A percentile compares a stretch with the other conserved stretches of the same genome.
Conservation (phyloP, 768 basidiomycete genomes). For the Boletus reticuloceps region DNA sequence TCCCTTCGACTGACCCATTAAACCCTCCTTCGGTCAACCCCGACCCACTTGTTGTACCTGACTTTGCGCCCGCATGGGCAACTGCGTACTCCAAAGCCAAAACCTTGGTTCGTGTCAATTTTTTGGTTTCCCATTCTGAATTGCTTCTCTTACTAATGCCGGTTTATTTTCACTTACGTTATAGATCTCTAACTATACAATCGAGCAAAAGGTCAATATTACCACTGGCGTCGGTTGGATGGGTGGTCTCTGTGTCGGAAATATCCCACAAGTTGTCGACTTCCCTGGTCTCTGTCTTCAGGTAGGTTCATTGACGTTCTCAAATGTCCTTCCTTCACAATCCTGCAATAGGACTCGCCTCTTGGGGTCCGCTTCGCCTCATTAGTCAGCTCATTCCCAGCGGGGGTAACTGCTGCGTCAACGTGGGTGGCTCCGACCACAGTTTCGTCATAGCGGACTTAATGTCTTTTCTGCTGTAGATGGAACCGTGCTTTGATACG, state of each 20-base stretch:
- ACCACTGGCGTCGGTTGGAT: constrained; percentile 55
- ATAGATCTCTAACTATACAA: constrained; percentile 48
- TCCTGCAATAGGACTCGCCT: constrained; percentile 56
- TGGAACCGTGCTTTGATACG: constrained; percentile 81
- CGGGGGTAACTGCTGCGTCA: constrained; percentile 79
- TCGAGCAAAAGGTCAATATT: constrained; percentile 64
- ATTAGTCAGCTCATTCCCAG: constrained; percentile 74
- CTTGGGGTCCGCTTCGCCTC: constrained; percentile 77
- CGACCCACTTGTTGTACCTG: constrained; percentile 39
- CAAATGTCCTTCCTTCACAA: not conserved
- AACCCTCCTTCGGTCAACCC: constrained; percentile 53
- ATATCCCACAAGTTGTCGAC: constrained; percentile 49
- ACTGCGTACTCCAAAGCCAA: constrained; percentile 58
- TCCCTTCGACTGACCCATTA: constrained; percentile 52
- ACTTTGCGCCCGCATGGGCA: constrained; percentile 54
- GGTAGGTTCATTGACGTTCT: constrained; percentile 30
- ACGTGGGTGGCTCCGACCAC: constrained; percentile 47
- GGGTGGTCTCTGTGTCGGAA: constrained; percentile 70
- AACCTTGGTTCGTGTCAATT: constrained; percentile 40
- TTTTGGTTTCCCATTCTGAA: not conserved
- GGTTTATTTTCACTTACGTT: constrained; percentile 1
- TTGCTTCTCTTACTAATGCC: not conserved
- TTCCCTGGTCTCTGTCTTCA: constrained; percentile 76
- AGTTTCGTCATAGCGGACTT: not conserved
- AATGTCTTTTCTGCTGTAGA: constrained; percentile 30